Base-by-base conservation (phyloP, 1,284 basidiomycete genomes). In the Blastosporella zonata region DNA sequence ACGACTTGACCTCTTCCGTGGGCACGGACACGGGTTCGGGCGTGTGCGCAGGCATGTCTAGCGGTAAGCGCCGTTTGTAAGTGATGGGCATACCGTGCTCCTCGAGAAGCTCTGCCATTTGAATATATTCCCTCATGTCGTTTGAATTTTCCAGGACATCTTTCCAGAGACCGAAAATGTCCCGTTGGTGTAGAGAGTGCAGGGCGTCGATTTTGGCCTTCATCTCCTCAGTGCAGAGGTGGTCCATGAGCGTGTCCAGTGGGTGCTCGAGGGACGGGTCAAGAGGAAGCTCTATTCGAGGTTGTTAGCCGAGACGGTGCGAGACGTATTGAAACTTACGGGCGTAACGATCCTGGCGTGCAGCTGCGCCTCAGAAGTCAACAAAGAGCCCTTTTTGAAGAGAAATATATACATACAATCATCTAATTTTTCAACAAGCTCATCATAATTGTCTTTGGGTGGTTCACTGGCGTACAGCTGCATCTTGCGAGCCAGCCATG, bases 381-480 rank as follows among this genome's bases (percentile, higher is more conserved):
- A 15, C 17, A 9, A 18, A 15, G 13, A 17, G 33, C 9, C 15
- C n/a, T n/a, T 34, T 5, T 17, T 15, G 5, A 15, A 15, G 15
- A 17, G 6, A 9, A 34, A 17, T 17, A 18, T 17, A 27, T 18
- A 34, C 33, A 18, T 18, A 34, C 33, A 34, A 2, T 12, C 15
- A 9, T 34, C 33, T 5, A 34, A 10, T 8, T 3, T 21, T 27
- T 8, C 36, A 21, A 50, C 18, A 12, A 56, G 22, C n/a, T 47
- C 43, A 22, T 56, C 53, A 42, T 52, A 54, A 23, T 53, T 49
- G 20, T 54, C 55, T 31, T 43, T 37, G 8, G 59, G 55, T 33
- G 57, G 56, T 47, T 60, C 53, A 27, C 36, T 34, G 22, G 62
- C 13, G 31, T 55, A 59, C 33, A 54, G 43, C 22, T 58, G 53